phyloP scores from a whole-genome alignment of 331 rosid species.

The Telfairia occidentalis region DNA sequence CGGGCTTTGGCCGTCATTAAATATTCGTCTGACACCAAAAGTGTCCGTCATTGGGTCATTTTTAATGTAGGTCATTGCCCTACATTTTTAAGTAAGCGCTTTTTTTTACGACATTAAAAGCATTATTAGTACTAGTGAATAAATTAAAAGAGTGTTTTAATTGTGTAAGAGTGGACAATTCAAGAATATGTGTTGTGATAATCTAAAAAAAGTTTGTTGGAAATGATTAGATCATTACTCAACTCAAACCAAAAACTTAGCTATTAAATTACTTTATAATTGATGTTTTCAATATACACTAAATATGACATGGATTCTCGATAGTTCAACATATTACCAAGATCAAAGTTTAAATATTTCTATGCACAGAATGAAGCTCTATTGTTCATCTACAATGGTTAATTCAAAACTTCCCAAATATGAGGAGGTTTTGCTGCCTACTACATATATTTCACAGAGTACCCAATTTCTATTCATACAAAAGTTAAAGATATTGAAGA shows the following conservation, averaged over 20 bases:
- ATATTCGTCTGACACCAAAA: too few species aligned
- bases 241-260: not conserved
- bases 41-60: too few species aligned
- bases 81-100: too few species aligned
- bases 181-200: too few species aligned
- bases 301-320: not conserved
- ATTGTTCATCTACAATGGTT: not conserved
- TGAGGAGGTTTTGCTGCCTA: not conserved
- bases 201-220: too few species aligned
- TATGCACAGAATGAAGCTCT: not conserved
- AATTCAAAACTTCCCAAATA: not conserved
- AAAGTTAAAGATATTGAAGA: not conserved
- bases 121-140: too few species aligned
- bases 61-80: too few species aligned
- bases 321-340: not conserved
- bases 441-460: not conserved
- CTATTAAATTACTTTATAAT: not conserved
- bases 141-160: too few species aligned
- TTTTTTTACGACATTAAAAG: too few species aligned
- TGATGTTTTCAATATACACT: too few species aligned
- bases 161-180: too few species aligned
- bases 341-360: not conserved
- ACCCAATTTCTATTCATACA: not conserved
- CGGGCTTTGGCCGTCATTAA: too few species aligned
- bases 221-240: not conserved